Evolutionary conservation across 352 stramenopile genomes (phyloP).

Genomic region (Globisporangium polare): DNA sequence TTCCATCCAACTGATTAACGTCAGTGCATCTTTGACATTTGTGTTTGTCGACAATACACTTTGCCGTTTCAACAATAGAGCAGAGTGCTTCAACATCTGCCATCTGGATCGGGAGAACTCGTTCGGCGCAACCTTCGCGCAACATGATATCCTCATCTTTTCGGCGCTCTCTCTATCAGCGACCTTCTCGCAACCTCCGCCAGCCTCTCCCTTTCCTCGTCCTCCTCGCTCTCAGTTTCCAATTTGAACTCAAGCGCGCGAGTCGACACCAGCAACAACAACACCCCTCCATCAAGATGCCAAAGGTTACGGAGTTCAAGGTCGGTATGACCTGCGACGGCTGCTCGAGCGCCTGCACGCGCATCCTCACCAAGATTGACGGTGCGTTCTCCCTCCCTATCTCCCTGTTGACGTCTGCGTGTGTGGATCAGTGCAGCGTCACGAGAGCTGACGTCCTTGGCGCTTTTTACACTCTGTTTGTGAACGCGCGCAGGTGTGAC

Average conservation of each 20-base stretch:
- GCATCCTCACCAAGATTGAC: constrained; percentile 88
- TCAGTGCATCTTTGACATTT: neutral
- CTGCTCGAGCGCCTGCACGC: constrained; percentile 86
- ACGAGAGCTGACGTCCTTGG: neutral
- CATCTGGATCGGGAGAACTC: neutral
- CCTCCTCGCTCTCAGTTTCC: constrained; percentile 10
- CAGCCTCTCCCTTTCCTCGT: neutral
- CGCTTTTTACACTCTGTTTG: neutral
- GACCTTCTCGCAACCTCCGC: neutral
- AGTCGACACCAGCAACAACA: constrained; percentile 6
- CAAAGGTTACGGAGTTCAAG: constrained; percentile 83
- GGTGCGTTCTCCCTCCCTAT: constrained; percentile 30
- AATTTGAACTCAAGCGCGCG: constrained; percentile 22
- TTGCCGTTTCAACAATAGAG: neutral
- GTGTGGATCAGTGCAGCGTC: no score
- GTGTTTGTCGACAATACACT: neutral
- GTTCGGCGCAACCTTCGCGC: neutral
- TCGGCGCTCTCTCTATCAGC: neutral
- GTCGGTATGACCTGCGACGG: constrained; percentile 89
- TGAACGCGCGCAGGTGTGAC: constrained; percentile 49
- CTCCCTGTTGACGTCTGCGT: neutral
- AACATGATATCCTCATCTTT: neutral
- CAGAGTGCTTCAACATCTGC: neutral
- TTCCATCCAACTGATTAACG: neutral
- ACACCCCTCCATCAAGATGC: constrained; percentile 30